Conservation (phyloP, 768 basidiomycete genomes). For the Termitomyces sp. region DNA sequence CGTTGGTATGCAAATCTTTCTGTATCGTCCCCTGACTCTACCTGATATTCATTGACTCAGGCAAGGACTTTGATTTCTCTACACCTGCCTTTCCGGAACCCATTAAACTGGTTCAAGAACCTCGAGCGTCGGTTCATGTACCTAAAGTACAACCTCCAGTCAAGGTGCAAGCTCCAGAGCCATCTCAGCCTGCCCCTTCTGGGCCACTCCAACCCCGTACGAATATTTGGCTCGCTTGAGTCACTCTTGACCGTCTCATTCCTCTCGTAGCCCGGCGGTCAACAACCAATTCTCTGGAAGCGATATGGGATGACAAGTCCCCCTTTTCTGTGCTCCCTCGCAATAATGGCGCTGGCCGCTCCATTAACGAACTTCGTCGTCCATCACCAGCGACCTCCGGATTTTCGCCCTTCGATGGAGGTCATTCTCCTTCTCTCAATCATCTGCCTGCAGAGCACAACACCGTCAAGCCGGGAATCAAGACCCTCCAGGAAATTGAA, state of each 20-base stretch:
- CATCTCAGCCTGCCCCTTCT: conserved; percentile 16
- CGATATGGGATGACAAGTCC: conserved; percentile 82
- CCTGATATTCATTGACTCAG: conserved; percentile 34
- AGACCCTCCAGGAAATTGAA: conserved; percentile 80
- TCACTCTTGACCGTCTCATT: conserved; percentile 5
- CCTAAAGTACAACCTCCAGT: conserved; percentile 9
- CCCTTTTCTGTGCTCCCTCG: conserved; percentile 67
- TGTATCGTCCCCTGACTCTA: conserved; percentile 1
- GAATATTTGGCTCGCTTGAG: conserved; percentile 15
- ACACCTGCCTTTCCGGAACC: conserved; percentile 35
- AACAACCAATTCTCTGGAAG: conserved; percentile 53
- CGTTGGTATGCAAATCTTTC: conserved; percentile 59
- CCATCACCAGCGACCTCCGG: conserved; percentile 29
- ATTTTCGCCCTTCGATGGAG: conserved; percentile 37
- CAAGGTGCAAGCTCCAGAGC: conserved; percentile 19
- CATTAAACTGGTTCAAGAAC: conserved; percentile 21
- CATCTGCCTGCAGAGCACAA: conserved; percentile 35
- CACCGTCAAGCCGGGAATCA: conserved; percentile 36
- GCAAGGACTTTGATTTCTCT: conserved; percentile 91
- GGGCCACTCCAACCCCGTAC: conserved; percentile 25
- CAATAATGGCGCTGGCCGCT: conserved; percentile 44
- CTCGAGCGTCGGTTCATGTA: background rate
- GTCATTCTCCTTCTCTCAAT: conserved; percentile 18
- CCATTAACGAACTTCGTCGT: conserved; percentile 32
- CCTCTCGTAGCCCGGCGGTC: conserved; percentile 34